Base-by-base conservation (phyloP, 1,139 yeast species). In the Kurtzmaniella quercitrusa region DNA sequence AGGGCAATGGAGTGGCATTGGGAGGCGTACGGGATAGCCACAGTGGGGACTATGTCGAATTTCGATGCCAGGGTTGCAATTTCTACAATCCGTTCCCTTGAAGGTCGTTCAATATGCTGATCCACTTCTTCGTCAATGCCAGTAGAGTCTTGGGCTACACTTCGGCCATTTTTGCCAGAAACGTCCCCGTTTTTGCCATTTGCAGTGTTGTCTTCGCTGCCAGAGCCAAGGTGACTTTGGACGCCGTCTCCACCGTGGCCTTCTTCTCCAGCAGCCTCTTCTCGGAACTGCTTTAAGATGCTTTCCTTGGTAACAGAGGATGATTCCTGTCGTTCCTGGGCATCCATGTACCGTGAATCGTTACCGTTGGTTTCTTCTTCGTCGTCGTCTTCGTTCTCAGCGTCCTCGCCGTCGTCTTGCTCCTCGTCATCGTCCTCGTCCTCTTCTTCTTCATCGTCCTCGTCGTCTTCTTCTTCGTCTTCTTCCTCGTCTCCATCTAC, bases 1-100 rank as follows among this genome's bases (percentile, higher is more conserved):
- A 90, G 71, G 7, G 94, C 85, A 42, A 93, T 58, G 7, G 94
- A 75, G 62, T 90, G 90, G 38, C 95, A 81, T 42, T 81, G 81
- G 0, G 83, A 63, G 2, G 86, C 68, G 51, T 82, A 82, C 1
- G 91, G 91, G 8, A 85, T 80, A 5, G 91, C 90, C 18, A 82
- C 88, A 3, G 81, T 71, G 1, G 94, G 93, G 31, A 72, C 63
- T 1, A 85, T 77, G 44, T 81, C 86, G 49, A 79, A 80, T 2
- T 68, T 65, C 1, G 70, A 66, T 1, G 85, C 79, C 1, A 62
- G 42, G 41, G 63, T 61, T 1, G 84, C 79, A 39, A 71, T 71
- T 33, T 62, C 57, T 2, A 66, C 62, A 19, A 77, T 59, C 33
- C 65, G 63, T 38, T 67, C 66, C 43, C 81, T 66, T 41, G 17